Evolutionary conservation across 371 early-diverging fungal genomes (phyloP), one percentile per base, ranked within the genome.

Genomic region (Mucor saturninus): DNA sequence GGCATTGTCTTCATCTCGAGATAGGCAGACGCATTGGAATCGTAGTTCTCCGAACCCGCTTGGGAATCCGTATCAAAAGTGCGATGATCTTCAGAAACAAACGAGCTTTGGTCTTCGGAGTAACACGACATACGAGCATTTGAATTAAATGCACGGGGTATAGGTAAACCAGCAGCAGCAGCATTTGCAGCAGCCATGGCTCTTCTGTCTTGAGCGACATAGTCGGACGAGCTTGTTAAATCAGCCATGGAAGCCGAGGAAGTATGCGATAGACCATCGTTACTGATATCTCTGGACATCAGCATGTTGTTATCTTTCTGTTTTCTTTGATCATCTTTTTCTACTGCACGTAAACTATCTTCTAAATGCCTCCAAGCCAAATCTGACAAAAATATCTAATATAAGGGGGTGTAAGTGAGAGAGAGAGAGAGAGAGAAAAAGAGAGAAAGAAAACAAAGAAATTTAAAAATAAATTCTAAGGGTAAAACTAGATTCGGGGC

Each of bases 361-460:
- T 91, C 92, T 3, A 93, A 77, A 15, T 72, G 65, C 57, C 82
- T 71, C 92, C 92, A 92, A 32, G 77, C 83, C 3, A 48, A 59
- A 56, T 93, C 94, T 54, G 83, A 82, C 37, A 95, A 59, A 71
- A 86, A 94, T 9, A 90, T 74, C 66, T 87, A 55, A 14, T n/a
- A n/a, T 5, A 40, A 59, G 14, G 35, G 30, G 15, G 39, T 6
- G 6, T 8, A 11, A 11, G 39, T 1, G 39, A 11, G 39, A 11
- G 6, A 11, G 39, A 11, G 39, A 11, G 39, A 38, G 6, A 38
- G 39, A 11, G 39, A 8, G 39, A 42, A 1, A n/a, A 13, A 13
- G 42, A n/a, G 42, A 13, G 10, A 42, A 9, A 42, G n/a, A 21
- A 21, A 21, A n/a, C n/a, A n/a, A 21, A 21, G 21, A 21, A 21